Evolutionary conservation across 345 rosid genomes (phyloP).

Genomic region (Brassica cretica): DNA sequence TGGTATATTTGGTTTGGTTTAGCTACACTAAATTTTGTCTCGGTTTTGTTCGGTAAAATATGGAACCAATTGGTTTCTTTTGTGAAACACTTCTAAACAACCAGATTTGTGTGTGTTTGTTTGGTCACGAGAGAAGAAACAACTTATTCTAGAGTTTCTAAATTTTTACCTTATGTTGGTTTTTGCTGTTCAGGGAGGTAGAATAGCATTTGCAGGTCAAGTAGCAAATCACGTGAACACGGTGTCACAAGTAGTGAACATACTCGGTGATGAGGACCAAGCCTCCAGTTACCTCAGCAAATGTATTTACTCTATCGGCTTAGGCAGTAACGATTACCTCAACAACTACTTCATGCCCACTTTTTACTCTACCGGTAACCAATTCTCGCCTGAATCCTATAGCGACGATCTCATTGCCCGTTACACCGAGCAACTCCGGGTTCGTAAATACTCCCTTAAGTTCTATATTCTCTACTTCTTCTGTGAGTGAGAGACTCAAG

Average conservation of each 20-base stretch:
- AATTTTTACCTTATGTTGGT: neutral
- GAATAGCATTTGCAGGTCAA: constrained; percentile 75
- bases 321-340: constrained; percentile 95
- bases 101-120: neutral
- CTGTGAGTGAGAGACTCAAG: neutral
- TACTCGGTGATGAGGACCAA: constrained; percentile 55
- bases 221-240: constrained; percentile 67
- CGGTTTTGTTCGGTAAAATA: neutral
- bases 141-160: neutral
- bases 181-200: constrained; percentile 52
- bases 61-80: neutral
- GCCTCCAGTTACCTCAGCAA: constrained; percentile 62
- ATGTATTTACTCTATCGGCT: constrained; percentile 71
- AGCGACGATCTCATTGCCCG: constrained; percentile 56
- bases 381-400: constrained; percentile 57
- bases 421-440: constrained; percentile 68
- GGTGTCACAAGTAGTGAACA: constrained; percentile 55
- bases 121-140: neutral
- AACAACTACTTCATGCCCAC: constrained; percentile 93
- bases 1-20: neutral
- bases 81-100: neutral
- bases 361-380: constrained; percentile 54
- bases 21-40: neutral
- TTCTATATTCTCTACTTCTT: neutral
- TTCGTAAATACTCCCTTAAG: constrained; percentile 20